Base-by-base conservation (phyloP, 2,329 filamentous ascomycete species). In the Pseudocercospora ulei region DNA sequence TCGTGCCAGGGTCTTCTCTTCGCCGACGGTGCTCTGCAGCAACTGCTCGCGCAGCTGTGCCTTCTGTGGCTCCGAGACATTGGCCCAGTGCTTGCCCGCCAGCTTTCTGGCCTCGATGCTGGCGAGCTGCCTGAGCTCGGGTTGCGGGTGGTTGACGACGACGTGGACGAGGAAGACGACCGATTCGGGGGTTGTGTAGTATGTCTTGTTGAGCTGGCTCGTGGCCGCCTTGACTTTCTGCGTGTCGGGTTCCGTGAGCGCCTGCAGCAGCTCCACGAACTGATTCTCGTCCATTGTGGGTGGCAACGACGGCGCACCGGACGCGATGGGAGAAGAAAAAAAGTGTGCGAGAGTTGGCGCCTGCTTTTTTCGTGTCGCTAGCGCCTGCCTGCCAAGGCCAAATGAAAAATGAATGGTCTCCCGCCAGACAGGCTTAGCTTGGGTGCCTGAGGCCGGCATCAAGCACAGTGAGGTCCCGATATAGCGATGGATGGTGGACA, bases 121-220 rank as follows among this genome's bases (percentile, higher is more conserved):
- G 37, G 90, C 86, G 50, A 93, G 74, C 70, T 96, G 90, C 57
- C 86, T 81, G 39, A 95, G 71, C 51, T 78, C 75, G 30, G 73
- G 62, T 57, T 72, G 68, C 44, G 78, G 70, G 63, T 94, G 80
- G 42, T 80, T 83, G 54, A 85, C 81, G 53, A 92, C 73, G 56
- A 95, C 78, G 65, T 95, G 85, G 52, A 96, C 75, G 47, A 96
- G 80, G 55, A 83, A 77, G 39, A 88, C 73, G 41, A 96, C 76
- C 9, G 85, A 84, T 56, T 86, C 76, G 24, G 88, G 81, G 53
- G 85, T 76, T 56, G 77, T 79, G 70, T 93, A 96, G 71, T 84
- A 96, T 65, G 82, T 83, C 65, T 92, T 90, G 65, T 93, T 87
- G 44, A 96, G 76, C 56, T 86, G 78, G 43, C 82, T 77, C 11